These are phyloP conservation scores for Colletotrichum neosansevieriae DNA, from an alignment of 2,329 filamentous ascomycete species.

Conservation along the genomic window DNA sequence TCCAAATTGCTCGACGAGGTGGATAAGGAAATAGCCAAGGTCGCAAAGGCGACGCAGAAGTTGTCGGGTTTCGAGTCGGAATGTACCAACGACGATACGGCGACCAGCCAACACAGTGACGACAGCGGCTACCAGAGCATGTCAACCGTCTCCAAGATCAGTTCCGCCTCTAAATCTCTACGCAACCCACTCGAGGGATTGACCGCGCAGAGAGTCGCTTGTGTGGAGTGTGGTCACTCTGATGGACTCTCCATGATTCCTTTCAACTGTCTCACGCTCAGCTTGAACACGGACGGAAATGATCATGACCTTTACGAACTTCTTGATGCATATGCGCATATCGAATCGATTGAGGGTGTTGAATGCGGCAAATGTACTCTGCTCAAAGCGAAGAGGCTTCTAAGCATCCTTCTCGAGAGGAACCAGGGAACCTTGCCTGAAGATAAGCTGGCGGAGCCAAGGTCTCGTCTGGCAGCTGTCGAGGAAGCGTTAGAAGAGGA, in stretches of 20 bases:
- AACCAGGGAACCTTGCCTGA: slow-evolving; percentile 54
- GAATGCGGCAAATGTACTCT: slow-evolving; percentile 94
- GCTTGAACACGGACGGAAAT: slow-evolving; percentile 72
- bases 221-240: slow-evolving; percentile 85
- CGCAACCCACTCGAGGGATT: slow-evolving; percentile 89
- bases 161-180: slow-evolving; percentile 49
- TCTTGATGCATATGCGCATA: slow-evolving; percentile 84
- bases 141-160: slow-evolving; percentile 51
- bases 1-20: slow-evolving; percentile 89
- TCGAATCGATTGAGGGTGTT: slow-evolving; percentile 89
- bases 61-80: slow-evolving; percentile 57
- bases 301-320: slow-evolving; percentile 81
- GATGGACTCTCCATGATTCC: slow-evolving; percentile 91
- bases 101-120: slow-evolving; percentile 63
- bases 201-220: slow-evolving; percentile 89
- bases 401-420: slow-evolving; percentile 61
- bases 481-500: slow-evolving; percentile 81
- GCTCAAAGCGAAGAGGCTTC: slow-evolving; percentile 63
- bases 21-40: slow-evolving; percentile 78
- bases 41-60: slow-evolving; percentile 49
- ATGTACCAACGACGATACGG: slow-evolving; percentile 55
- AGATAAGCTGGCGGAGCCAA: slow-evolving; percentile 63
- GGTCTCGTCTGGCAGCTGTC: slow-evolving; percentile 72
- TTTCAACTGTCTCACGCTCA: slow-evolving; percentile 93
- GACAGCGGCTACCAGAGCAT: slow-evolving; percentile 69